Evolutionary conservation across 2,329 filamentous ascomycete species (phyloP), one percentile per base, ranked within the genome.

Genomic region (Epichloe sibirici): DNA sequence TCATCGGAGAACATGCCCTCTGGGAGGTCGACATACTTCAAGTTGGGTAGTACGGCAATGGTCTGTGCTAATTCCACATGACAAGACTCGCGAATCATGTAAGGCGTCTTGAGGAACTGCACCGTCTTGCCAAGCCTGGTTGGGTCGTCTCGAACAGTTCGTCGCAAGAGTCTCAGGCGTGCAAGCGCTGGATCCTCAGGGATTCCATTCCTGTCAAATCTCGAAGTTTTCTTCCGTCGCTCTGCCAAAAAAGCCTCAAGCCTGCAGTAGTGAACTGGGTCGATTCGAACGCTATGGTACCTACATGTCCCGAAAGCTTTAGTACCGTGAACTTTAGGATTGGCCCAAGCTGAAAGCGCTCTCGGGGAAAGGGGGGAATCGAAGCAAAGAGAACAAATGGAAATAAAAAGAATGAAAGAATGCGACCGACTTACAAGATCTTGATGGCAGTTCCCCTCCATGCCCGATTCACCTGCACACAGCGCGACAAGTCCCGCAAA

Each of bases 211-310:
- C 85, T 78, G 65, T 88, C 78, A 65, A 88, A 85, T 62, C 83
- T 81, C 38, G 83, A 84, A 54, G 79, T 79, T 56, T 83, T 83
- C 66, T 87, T 89, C 57, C 90, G 85, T 66, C 80, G 83, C 60
- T 91, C 88, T 51, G 87, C 81, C 38, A 95, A 79, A 60, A 86
- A 74, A 54, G 87, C 84, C 69, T 97, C 91, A 61, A 87, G 85
- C 57, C 86, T 82, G 73, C 91, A 97, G 71, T 95, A 96, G 70
- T 97, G 91, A 35, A 96, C 90, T 17, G 87, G 81, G 66, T 97
- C 91, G 66, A 97, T 93, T 55, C 90, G 87, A 58, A 97, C 83
- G 72, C 89, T 90, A 62, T 85, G 83, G 67, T 94, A 95, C 59
- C 88, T 94, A 61, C 35, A 31, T 40, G 46, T 45, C 9, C 17